phyloP scores from a whole-genome alignment of 1,284 basidiomycete species.

The Boletus semigastroideus region DNA sequence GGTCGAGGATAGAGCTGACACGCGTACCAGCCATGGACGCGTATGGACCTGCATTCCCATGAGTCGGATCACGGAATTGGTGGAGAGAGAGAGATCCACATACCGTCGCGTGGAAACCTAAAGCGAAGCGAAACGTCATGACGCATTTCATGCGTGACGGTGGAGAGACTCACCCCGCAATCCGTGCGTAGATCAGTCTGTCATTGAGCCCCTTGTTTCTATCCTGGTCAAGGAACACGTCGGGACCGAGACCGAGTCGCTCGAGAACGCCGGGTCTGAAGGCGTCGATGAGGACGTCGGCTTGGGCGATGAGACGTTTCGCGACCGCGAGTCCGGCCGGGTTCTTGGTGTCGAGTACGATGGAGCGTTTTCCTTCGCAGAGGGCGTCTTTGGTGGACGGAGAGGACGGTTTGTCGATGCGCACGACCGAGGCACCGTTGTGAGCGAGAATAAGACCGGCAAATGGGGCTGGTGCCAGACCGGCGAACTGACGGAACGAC shows the following conservation, averaged over 20 bases:
- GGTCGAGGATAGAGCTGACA: not conserved
- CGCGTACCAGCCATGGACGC: slow-evolving; percentile 67
- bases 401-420: slow-evolving; percentile 63
- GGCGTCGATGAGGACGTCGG: slow-evolving; percentile 82
- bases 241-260: slow-evolving; percentile 73
- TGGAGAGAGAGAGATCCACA: slow-evolving; percentile 6
- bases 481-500: slow-evolving; percentile 62
- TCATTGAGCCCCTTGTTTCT: slow-evolving; percentile 52
- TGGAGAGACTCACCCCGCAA: slow-evolving; percentile 54
- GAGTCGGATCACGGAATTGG: slow-evolving; percentile 14
- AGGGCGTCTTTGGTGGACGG: slow-evolving; percentile 49
- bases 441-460: slow-evolving; percentile 80
- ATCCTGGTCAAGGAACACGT: slow-evolving; percentile 58
- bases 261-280: slow-evolving; percentile 85
- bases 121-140: not conserved
- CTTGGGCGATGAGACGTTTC: slow-evolving; percentile 57
- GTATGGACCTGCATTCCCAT: slow-evolving; percentile 48
- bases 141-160: not conserved
- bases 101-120: slow-evolving; percentile 63
- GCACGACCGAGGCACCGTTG: slow-evolving; percentile 76
- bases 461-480: slow-evolving; percentile 82
- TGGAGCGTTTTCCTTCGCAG: slow-evolving; percentile 71
- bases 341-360: slow-evolving; percentile 66
- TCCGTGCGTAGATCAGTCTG: slow-evolving; percentile 61
- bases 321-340: slow-evolving; percentile 59